Percentiles rank a stretch among this genome's conserved stretches.
These are phyloP conservation scores for Russula lepida DNA, from an alignment of 768 basidiomycete species.

Conservation along the genomic window DNA sequence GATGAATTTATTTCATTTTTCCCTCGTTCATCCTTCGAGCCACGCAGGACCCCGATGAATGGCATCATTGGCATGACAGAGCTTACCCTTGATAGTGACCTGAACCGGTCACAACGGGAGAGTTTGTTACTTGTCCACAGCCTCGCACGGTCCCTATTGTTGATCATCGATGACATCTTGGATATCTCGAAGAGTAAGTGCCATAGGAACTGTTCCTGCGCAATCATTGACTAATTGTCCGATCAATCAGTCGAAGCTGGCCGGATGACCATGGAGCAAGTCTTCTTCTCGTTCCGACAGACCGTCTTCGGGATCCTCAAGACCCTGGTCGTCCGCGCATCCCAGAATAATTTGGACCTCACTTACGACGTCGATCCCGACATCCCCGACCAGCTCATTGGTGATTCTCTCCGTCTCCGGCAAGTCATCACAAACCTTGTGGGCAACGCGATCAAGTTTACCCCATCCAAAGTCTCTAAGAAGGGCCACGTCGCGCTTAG, in stretches of 20 bases:
- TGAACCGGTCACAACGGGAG: constrained; percentile 91
- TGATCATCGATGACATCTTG: constrained; percentile 98
- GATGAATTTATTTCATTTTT: neutral
- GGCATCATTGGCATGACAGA: constrained; percentile 99
- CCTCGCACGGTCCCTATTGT: constrained; percentile 80
- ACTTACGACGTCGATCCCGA: constrained; percentile 94
- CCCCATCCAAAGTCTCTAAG: constrained; percentile 36
- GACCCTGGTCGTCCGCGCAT: constrained; percentile 94
- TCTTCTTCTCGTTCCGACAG: constrained; percentile 95
- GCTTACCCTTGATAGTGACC: constrained; percentile 84
- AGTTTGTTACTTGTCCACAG: constrained; percentile 93
- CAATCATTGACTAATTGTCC: neutral
- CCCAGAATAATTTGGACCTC: constrained; percentile 92
- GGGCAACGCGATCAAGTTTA: constrained; percentile 97
- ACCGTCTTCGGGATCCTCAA: constrained; percentile 94
- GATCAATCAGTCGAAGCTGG: constrained; percentile 80
- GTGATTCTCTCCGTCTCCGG: constrained; percentile 87
- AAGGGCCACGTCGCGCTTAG: constrained; percentile 90
- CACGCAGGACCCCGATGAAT: constrained; percentile 93
- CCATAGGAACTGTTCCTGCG: no score
- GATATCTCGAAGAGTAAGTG: constrained; percentile 96
- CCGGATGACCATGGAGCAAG: constrained; percentile 99
- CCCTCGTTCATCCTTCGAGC: neutral
- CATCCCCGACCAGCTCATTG: constrained; percentile 94
- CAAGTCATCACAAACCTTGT: constrained; percentile 95